Percentiles rank a stretch among this genome's conserved stretches.
Conservation (phyloP, 2,329 filamentous ascomycete species). For the Penicillium italicum region DNA sequence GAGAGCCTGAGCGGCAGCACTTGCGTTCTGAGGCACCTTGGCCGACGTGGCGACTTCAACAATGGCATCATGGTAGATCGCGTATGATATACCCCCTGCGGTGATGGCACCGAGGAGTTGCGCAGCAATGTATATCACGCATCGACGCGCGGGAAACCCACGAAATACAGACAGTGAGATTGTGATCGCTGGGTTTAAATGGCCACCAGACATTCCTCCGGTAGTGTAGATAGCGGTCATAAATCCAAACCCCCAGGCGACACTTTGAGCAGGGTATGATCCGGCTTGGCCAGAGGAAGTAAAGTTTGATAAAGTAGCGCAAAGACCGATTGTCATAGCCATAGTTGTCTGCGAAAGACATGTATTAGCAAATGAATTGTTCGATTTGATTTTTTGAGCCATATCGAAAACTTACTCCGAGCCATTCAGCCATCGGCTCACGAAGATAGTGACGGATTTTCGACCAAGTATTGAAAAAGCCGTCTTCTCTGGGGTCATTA, state of each 20-base stretch:
- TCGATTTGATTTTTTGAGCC: too few relatives aligned
- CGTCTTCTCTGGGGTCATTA: slow-evolving; percentile 2
- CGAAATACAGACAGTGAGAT: slow-evolving; percentile 35
- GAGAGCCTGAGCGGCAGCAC: slow-evolving; percentile 23
- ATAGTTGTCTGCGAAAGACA: slow-evolving; percentile 22
- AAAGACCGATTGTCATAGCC: slow-evolving; percentile 31
- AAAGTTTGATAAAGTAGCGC: slow-evolving; percentile 23
- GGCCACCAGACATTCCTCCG: slow-evolving; percentile 48
- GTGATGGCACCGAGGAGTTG: slow-evolving; percentile 38
- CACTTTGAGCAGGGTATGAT: slow-evolving; percentile 18
- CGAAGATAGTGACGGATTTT: slow-evolving; percentile 24
- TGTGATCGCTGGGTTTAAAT: slow-evolving; percentile 49
- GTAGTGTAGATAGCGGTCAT: slow-evolving; percentile 45
- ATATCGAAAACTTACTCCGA: slow-evolving; percentile 18
- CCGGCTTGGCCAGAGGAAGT: slow-evolving; percentile 25
- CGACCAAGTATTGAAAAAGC: slow-evolving; percentile 29
- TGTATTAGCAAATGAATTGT: neutral
- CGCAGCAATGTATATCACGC: slow-evolving; percentile 29
- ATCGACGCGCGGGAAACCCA: slow-evolving; percentile 32
- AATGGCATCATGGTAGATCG: slow-evolving; percentile 38
- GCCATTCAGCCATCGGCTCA: slow-evolving; percentile 32
- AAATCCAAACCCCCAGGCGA: slow-evolving; percentile 30
- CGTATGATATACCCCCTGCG: slow-evolving; percentile 34
- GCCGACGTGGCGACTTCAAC: slow-evolving; percentile 15
- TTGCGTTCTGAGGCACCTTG: slow-evolving; percentile 18